phyloP scores from a whole-genome alignment of 2,329 filamentous ascomycete species.

The Thelonectria olida region DNA sequence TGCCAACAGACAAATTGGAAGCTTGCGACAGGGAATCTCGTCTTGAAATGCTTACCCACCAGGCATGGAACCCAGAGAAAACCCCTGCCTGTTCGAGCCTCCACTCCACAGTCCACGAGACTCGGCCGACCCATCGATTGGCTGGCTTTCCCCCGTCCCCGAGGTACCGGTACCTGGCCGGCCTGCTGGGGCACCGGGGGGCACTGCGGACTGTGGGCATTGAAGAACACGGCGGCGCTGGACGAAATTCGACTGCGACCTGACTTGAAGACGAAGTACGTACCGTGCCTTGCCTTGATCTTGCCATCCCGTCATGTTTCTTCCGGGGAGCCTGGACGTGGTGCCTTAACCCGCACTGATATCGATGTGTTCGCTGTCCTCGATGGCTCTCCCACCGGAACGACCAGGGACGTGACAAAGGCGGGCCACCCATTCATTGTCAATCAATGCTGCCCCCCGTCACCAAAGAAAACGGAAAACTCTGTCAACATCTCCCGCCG shows the following conservation, averaged over 20 bases:
- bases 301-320: background rate
- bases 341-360: background rate
- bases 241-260: slow-evolving; percentile 19
- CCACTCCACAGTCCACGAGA: slow-evolving; percentile 38
- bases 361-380: slow-evolving; percentile 1
- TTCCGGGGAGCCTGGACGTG: background rate
- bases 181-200: slow-evolving; percentile 18
- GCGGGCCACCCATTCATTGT: background rate
- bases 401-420: background rate
- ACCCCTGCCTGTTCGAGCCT: slow-evolving; percentile 38
- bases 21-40: slow-evolving; percentile 17
- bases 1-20: slow-evolving; percentile 2
- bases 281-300: background rate
- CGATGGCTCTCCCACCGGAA: background rate
- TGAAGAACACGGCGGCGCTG: background rate
- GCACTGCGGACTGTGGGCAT: slow-evolving; percentile 1
- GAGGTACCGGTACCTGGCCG: slow-evolving; percentile 37
- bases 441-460: background rate
- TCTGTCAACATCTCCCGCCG: slow-evolving; percentile 7
- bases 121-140: slow-evolving; percentile 38
- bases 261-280: background rate
- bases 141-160: slow-evolving; percentile 27
- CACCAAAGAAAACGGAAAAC: slow-evolving; percentile 1
- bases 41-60: slow-evolving; percentile 31
- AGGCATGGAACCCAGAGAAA: slow-evolving; percentile 14